Evolutionary conservation across 768 basidiomycete species (phyloP).

Genomic region (Collybia nuda): DNA sequence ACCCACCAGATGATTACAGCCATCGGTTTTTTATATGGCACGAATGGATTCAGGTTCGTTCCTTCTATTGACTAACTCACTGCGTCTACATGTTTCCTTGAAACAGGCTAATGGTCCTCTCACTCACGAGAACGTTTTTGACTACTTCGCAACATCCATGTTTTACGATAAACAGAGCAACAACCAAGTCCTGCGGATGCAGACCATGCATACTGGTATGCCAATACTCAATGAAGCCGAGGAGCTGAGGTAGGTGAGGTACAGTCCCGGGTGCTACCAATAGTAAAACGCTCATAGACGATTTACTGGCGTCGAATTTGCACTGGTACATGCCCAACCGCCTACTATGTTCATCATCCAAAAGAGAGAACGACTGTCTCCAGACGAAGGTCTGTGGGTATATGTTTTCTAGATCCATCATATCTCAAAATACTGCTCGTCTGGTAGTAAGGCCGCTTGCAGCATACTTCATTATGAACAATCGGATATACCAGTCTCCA

Average conservation of each 20-base stretch:
- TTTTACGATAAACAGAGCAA: constrained; percentile 95
- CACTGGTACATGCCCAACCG: constrained; percentile 75
- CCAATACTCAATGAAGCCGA: constrained; percentile 79
- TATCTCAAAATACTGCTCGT: constrained; percentile 10
- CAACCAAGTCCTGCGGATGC: constrained; percentile 92
- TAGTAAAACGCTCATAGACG: constrained; percentile 46
- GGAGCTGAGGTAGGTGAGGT: constrained; percentile 71
- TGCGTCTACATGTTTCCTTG: neutral
- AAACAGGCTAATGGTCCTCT: constrained; percentile 74
- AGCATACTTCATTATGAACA: constrained; percentile 87
- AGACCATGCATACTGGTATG: constrained; percentile 83
- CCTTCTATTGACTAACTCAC: too few relatives aligned
- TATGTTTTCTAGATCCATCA: constrained; percentile 3
- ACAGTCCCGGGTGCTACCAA: neutral
- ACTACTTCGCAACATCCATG: constrained; percentile 89
- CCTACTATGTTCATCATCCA: constrained; percentile 88
- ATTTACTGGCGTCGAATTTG: constrained; percentile 87
- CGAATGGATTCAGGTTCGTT: constrained; percentile 77
- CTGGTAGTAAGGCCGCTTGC: constrained; percentile 68
- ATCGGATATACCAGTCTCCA: constrained; percentile 86
- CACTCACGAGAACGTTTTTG: constrained; percentile 76
- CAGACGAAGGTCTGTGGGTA: constrained; percentile 67
- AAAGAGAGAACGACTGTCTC: constrained; percentile 81
- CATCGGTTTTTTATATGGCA: constrained; percentile 89
- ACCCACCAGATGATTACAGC: constrained; percentile 79